These are phyloP conservation scores for Juncus effusus DNA, from an alignment of 176 grass and related monocot species.

Conservation along the genomic window DNA sequence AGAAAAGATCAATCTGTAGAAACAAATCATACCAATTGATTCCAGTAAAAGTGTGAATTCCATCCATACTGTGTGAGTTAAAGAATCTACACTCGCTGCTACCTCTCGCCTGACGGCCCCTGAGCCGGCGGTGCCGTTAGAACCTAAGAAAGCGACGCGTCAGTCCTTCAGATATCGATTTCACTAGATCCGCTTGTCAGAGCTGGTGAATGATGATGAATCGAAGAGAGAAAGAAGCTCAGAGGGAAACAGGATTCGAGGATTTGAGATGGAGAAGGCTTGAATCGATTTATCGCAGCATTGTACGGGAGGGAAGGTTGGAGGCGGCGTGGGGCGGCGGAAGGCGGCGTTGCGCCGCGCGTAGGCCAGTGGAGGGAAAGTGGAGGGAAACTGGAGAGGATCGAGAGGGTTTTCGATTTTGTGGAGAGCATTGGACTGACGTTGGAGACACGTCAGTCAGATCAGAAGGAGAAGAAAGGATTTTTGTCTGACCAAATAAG, in stretches of 20 bases:
- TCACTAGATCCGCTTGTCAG: constrained; percentile 18
- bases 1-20: background rate
- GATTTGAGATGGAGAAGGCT: constrained; percentile 21
- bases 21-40: constrained; percentile 60
- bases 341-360: constrained; percentile 36
- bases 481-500: no score
- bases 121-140: constrained; percentile 25
- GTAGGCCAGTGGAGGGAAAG: constrained; percentile 32
- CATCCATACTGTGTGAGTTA: constrained; percentile 53
- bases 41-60: constrained; percentile 57
- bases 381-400: no score
- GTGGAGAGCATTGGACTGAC: no score
- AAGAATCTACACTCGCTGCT: constrained; percentile 62
- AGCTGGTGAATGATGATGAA: constrained; percentile 17
- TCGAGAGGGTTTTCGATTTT: no score
- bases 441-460: no score
- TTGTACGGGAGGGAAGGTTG: constrained; percentile 27
- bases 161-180: constrained; percentile 36
- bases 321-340: constrained; percentile 29
- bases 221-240: constrained; percentile 34
- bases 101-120: constrained; percentile 73
- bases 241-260: constrained; percentile 11
- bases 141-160: constrained; percentile 17
- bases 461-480: no score
- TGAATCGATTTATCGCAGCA: constrained; percentile 14